Evolutionary conservation across 1,284 basidiomycete genomes (phyloP).

Genomic region (Heimioporus punctisporus): DNA sequence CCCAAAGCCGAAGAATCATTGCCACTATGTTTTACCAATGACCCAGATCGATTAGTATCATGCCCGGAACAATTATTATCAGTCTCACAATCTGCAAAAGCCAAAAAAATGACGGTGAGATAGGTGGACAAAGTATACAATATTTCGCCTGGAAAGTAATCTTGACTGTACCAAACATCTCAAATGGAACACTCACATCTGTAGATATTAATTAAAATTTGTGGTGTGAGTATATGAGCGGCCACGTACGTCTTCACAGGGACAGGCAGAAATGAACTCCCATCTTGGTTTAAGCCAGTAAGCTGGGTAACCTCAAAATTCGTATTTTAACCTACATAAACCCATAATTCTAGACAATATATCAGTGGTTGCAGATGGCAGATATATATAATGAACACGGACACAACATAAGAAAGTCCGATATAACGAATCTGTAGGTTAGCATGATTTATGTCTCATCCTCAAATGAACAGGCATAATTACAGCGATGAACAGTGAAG

Average conservation of each 20-base stretch:
- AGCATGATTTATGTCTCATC: background rate
- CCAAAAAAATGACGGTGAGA: background rate
- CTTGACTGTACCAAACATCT: background rate
- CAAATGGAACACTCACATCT: background rate
- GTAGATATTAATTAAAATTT: background rate
- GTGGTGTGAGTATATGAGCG: background rate
- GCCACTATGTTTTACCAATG: background rate
- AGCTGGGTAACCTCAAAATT: too few species aligned
- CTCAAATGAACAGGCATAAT: background rate
- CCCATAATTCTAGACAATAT: too few species aligned
- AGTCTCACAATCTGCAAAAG: background rate
- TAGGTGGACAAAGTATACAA: background rate
- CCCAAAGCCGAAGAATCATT: background rate
- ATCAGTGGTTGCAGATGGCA: background rate
- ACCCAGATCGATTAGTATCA: background rate
- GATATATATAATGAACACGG: background rate
- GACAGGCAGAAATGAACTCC: background rate
- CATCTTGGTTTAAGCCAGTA: background rate
- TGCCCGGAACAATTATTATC: background rate
- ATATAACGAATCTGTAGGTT: background rate
- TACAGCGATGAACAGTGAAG: background rate
- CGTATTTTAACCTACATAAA: too few species aligned
- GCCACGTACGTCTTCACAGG: background rate
- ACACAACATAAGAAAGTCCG: background rate
- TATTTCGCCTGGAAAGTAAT: background rate